These are phyloP conservation scores for Juncus effusus DNA, from an alignment of 176 grass and related monocot species.

Conservation along the genomic window DNA sequence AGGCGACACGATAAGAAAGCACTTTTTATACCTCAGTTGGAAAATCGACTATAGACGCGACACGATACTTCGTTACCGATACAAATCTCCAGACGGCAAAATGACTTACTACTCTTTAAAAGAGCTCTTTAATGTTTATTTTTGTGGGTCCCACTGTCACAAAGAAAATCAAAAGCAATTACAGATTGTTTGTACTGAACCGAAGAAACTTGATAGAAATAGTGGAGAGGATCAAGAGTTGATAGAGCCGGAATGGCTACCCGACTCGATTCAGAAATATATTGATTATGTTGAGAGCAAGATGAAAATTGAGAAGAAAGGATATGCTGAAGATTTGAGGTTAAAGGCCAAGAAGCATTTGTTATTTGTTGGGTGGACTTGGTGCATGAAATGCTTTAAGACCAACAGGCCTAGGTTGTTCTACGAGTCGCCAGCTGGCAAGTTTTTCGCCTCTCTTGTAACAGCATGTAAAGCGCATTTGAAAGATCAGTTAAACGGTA, in stretches of 20 bases:
- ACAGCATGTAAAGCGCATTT: conserved; percentile 53
- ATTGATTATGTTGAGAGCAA: conserved; percentile 35
- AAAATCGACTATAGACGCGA: conserved; percentile 41
- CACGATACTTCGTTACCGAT: conserved; percentile 33
- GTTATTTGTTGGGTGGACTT: conserved; percentile 45
- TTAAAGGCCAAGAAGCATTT: conserved; percentile 57
- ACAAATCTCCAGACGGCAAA: conserved; percentile 41
- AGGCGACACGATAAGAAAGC: conserved; percentile 37
- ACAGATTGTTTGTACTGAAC: not conserved
- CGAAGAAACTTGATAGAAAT: conserved; percentile 1
- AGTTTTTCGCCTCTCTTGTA: conserved; percentile 47
- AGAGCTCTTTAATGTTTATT: conserved; percentile 17
- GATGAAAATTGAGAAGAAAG: conserved; percentile 23
- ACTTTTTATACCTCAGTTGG: conserved; percentile 71
- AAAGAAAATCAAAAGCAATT: not conserved
- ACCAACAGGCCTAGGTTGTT: conserved; percentile 23
- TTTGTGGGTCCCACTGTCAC: not conserved
- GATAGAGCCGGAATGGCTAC: conserved; percentile 18
- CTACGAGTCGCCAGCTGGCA: conserved; percentile 43
- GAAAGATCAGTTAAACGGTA: conserved; percentile 12
- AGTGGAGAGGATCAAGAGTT: not conserved
- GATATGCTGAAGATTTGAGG: conserved; percentile 23
- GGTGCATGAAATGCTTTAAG: conserved; percentile 22
- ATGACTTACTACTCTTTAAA: conserved; percentile 40
- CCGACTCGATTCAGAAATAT: conserved; percentile 43